Percentiles rank a stretch among this genome's conserved stretches.
Evolutionary conservation across 352 stramenopile genomes (phyloP).

Genomic region (Phytophthora brassicae): DNA sequence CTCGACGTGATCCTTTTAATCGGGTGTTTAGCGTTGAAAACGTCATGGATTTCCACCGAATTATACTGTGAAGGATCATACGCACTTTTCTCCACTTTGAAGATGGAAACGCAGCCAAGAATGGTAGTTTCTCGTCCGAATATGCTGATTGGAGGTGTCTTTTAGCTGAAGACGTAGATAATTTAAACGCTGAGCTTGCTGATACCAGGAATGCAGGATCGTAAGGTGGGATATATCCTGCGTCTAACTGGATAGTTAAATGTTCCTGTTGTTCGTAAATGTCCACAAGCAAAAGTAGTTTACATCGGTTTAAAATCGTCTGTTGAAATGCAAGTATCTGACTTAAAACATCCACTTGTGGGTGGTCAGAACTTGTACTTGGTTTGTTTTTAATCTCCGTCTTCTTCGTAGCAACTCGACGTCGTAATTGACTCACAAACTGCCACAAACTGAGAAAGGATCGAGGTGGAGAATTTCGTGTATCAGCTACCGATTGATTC

Average conservation of each 20-base stretch:
- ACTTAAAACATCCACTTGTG: constrained; percentile 5
- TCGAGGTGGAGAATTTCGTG: constrained; percentile 15
- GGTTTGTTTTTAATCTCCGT: constrained; percentile 42
- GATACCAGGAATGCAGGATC: constrained; percentile 32
- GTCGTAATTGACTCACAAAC: constrained; percentile 52
- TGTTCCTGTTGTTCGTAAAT: constrained; percentile 38
- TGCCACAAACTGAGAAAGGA: constrained; percentile 46
- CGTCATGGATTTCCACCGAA: constrained; percentile 39
- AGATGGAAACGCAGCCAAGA: constrained; percentile 41
- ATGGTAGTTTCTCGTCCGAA: constrained; percentile 29
- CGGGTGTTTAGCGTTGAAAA: background rate
- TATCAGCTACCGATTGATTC: background rate
- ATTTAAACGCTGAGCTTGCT: constrained; percentile 14
- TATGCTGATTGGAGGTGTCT: constrained; percentile 36
- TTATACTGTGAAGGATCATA: constrained; percentile 37
- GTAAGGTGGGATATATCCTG: constrained; percentile 35
- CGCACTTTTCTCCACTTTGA: constrained; percentile 54
- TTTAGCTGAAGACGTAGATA: constrained; percentile 20
- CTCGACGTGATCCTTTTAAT: background rate
- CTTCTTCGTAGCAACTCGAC: constrained; percentile 42
- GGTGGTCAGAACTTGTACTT: background rate
- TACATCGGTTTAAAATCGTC: constrained; percentile 43
- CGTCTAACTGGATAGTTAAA: constrained; percentile 29
- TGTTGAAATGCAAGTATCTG: constrained; percentile 30
- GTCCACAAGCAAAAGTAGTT: constrained; percentile 41